phyloP scores from a whole-genome alignment of 2,329 filamentous ascomycete species.

The Penicillium sumatraense region DNA sequence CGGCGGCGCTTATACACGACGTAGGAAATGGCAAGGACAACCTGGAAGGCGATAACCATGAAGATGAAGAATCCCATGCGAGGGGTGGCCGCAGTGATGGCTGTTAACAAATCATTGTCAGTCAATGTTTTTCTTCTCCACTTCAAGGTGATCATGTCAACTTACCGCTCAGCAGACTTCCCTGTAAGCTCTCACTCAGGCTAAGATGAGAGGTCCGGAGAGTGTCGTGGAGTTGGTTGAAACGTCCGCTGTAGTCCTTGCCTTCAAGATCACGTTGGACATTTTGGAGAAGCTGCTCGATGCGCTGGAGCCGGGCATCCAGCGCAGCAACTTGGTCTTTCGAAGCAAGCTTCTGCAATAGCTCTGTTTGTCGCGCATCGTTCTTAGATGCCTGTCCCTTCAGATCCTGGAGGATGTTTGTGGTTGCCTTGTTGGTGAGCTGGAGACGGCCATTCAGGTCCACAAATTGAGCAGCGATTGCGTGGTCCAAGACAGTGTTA shows the following conservation, averaged over 20 bases:
- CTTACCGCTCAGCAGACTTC: slow-evolving; percentile 56
- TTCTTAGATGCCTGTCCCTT: slow-evolving; percentile 57
- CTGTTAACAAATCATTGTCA: slow-evolving; percentile 34
- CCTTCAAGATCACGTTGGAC: slow-evolving; percentile 60
- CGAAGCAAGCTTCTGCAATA: slow-evolving; percentile 44
- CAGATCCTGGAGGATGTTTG: slow-evolving; percentile 57
- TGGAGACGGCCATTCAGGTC: slow-evolving; percentile 84
- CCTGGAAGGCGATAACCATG: slow-evolving; percentile 74
- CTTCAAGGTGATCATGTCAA: slow-evolving; percentile 10
- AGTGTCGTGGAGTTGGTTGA: slow-evolving; percentile 58
- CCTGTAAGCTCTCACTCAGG: slow-evolving; percentile 57
- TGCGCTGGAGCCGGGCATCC: slow-evolving; percentile 55
- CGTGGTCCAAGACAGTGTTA: slow-evolving; percentile 41
- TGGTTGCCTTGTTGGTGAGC: slow-evolving; percentile 63
- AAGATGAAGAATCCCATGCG: slow-evolving; percentile 68
- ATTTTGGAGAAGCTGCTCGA: slow-evolving; percentile 56
- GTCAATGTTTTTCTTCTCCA: not conserved
- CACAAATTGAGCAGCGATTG: slow-evolving; percentile 67
- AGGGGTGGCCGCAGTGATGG: slow-evolving; percentile 58
- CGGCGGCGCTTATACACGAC: slow-evolving; percentile 79
- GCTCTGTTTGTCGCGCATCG: slow-evolving; percentile 59
- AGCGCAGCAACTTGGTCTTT: slow-evolving; percentile 45
- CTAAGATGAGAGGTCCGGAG: slow-evolving; percentile 59
- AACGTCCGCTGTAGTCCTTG: slow-evolving; percentile 61
- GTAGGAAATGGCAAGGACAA: slow-evolving; percentile 71